Percentiles rank a stretch among this genome's conserved stretches.
phyloP scores from a whole-genome alignment of 2,329 filamentous ascomycete genomes.

The Cladosporium velox region DNA sequence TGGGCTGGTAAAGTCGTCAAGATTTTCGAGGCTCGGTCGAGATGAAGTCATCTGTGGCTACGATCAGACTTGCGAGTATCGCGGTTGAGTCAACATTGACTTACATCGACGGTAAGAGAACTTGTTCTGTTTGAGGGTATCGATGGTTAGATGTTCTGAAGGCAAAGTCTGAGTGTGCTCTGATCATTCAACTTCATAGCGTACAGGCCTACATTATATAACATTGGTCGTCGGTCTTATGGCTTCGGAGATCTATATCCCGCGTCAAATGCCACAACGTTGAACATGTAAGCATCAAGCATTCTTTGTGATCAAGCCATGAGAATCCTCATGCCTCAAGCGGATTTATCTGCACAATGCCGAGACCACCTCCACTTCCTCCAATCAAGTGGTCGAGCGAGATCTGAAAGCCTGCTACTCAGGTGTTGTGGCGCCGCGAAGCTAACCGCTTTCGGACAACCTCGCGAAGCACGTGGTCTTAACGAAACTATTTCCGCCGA shows the following conservation, averaged over 20 bases:
- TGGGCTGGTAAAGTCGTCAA: constrained; percentile 26
- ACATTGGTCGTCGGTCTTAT: background rate
- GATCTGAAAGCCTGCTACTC: background rate
- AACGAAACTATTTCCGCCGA: background rate
- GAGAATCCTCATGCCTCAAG: background rate
- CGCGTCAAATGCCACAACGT: background rate
- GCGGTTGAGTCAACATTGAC: background rate
- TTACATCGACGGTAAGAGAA: background rate
- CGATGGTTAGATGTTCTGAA: background rate
- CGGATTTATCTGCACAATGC: background rate
- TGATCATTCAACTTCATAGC: background rate
- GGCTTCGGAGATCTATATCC: background rate
- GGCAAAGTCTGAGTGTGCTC: background rate
- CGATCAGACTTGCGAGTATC: background rate
- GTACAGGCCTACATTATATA: background rate
- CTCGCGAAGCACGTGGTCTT: background rate
- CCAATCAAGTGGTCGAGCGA: background rate
- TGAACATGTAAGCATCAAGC: background rate
- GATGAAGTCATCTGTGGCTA: background rate
- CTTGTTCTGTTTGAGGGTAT: background rate
- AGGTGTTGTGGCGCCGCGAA: background rate
- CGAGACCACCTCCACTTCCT: background rate
- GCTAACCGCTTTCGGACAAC: background rate
- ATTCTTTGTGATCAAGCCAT: background rate
- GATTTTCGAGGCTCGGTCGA: constrained; percentile 16